Percentiles rank a stretch among this genome's conserved stretches.
Conservation (phyloP, 2,329 filamentous ascomycete species). For the Boeremia lycopersici region DNA sequence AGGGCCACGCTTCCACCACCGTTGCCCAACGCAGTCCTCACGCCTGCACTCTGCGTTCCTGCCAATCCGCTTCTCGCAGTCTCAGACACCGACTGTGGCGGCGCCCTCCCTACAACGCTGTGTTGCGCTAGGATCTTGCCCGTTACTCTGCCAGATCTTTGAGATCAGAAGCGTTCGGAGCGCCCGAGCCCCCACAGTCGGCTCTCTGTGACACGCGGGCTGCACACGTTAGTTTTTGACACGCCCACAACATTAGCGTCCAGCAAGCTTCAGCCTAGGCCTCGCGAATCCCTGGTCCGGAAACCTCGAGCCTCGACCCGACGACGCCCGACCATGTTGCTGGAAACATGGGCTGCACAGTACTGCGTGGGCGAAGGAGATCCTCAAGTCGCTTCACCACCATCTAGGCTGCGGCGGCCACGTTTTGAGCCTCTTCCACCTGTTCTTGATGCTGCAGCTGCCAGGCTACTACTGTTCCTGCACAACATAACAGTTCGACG, state of each 20-base stretch:
- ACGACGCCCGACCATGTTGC: constrained; percentile 42
- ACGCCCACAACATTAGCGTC: constrained; percentile 26
- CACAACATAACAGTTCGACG: constrained; percentile 2
- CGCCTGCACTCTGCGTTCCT: background rate
- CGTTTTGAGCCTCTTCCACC: constrained; percentile 26
- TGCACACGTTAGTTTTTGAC: constrained; percentile 37
- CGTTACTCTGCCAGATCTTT: constrained; percentile 23
- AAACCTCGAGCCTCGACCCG: constrained; percentile 36
- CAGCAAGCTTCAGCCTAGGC: constrained; percentile 22
- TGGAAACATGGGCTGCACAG: constrained; percentile 36
- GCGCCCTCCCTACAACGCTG: constrained; percentile 13
- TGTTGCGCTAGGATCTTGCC: constrained; percentile 30
- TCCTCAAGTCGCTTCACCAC: constrained; percentile 11
- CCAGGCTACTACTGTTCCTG: constrained; percentile 8
- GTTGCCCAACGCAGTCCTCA: background rate
- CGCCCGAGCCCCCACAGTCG: constrained; percentile 32
- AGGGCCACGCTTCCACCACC: background rate
- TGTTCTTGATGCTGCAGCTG: constrained; percentile 2
- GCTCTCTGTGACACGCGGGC: constrained; percentile 33
- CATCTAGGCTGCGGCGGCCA: constrained; percentile 36
- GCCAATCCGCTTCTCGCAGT: background rate
- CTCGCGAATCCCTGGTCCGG: constrained; percentile 23
- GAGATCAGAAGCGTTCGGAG: constrained; percentile 28
- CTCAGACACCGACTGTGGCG: constrained; percentile 6
- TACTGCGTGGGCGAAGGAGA: constrained; percentile 15